Conservation (phyloP, 2,329 filamentous ascomycete genomes). For the Thermothelomyces thermophilus region DNA sequence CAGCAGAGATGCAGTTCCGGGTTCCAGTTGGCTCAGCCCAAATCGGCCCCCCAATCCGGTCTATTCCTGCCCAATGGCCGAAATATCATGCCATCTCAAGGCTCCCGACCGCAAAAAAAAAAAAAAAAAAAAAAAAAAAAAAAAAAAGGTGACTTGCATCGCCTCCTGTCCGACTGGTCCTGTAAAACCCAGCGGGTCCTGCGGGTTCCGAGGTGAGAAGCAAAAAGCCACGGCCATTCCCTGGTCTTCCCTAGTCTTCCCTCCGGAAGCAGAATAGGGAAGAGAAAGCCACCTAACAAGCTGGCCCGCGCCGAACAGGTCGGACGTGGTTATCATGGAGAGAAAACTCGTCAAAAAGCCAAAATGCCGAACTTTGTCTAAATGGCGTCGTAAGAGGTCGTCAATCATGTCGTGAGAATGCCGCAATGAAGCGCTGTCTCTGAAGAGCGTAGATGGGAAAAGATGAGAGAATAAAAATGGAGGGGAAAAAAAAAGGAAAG, state of each 20-base stretch:
- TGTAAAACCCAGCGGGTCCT: slow-evolving; percentile 23
- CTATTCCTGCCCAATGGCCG: background rate
- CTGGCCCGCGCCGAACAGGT: background rate
- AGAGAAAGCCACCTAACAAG: background rate
- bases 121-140: too few relatives aligned
- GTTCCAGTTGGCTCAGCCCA: background rate
- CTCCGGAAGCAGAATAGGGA: slow-evolving; percentile 9
- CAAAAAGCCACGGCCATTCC: slow-evolving; percentile 1
- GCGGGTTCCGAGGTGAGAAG: background rate
- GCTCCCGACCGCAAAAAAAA: too few relatives aligned
- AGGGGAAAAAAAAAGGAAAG: background rate
- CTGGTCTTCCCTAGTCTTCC: too few relatives aligned
- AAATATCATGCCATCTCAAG: slow-evolving; percentile 22
- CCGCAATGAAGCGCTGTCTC: background rate
- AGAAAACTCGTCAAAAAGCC: slow-evolving; percentile 10
- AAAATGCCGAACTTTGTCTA: slow-evolving; percentile 13
- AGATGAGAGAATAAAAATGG: too few relatives aligned
- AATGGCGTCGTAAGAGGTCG: slow-evolving; percentile 15
- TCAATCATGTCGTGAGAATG: slow-evolving; percentile 19
- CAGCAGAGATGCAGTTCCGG: too few relatives aligned
- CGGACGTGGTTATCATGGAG: background rate
- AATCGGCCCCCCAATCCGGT: background rate
- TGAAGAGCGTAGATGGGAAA: background rate
- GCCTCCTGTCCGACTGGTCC: slow-evolving; percentile 20
- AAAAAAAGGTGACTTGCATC: slow-evolving; percentile 2